Base-by-base conservation (phyloP, 257 asterid genomes). In the Primulina huaijiensis region DNA sequence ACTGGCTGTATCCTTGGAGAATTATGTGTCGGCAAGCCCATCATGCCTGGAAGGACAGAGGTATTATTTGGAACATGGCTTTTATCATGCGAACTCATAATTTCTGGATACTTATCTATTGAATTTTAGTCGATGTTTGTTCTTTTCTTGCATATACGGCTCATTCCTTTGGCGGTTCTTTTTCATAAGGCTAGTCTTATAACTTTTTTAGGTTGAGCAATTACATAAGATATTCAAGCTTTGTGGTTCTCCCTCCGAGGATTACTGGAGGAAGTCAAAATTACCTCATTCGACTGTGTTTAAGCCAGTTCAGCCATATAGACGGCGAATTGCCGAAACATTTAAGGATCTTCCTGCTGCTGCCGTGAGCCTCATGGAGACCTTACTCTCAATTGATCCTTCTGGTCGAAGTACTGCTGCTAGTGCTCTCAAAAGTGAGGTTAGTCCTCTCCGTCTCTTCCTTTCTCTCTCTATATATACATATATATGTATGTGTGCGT, bases 21-120 rank as follows among this genome's bases (percentile, higher is more conserved):
- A 75, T 70, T 92, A 64, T 90, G 84, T 75, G 75, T 84, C 31
- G 96, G 96, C 70, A 88, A 88, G 77, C 97, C 98, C 38, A 89
- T 92, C 62, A 89, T 92, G 96, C 95, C 97, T 30, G 97, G 97
- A 38, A 86, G 96, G 82, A 92, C 97, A 3, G 97, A 92, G 97
- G 97, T 91, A 87, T 50, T 64, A 43, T 33, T 63, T 62, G 31
- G 55, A 58, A 67, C 75, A 33, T 9, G 12, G 37, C 37, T 66
- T 63, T 25, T 5, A 62, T 7, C 62, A 38, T 62, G 57, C n/a
- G 20, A 52, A n/a, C 19, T 34, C 66, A 29, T 40, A 57, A 59
- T 55, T 30, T 14, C 50, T 60, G 64, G 58, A 10, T 60, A 10
- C 19, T 50, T 34, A 16, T 27, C 20, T 40, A 61, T 19, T 11